phyloP scores from a whole-genome alignment of 805 yeast species.

The Kuraishia molischiana region DNA sequence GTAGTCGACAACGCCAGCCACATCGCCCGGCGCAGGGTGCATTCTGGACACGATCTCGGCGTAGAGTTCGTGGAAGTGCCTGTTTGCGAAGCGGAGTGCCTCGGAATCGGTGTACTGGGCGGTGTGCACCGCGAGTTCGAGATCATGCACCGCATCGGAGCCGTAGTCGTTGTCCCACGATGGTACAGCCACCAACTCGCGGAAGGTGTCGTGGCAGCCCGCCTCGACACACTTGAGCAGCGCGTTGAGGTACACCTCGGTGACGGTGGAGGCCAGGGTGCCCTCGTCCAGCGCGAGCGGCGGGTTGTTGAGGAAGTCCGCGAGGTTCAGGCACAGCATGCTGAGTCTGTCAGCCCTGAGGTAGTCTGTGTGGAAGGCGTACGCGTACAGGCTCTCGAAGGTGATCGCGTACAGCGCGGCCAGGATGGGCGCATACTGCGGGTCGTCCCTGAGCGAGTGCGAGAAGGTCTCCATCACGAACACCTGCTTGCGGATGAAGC shows the following conservation, averaged over 20 bases:
- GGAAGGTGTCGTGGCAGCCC: too few species aligned
- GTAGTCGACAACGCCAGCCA: too few species aligned
- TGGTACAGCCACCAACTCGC: too few species aligned
- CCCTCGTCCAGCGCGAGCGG: neutral
- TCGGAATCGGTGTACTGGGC: too few species aligned
- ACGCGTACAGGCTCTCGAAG: neutral
- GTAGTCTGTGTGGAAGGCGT: neutral
- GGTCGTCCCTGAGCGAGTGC: conserved; percentile 18
- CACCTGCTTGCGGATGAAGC: neutral
- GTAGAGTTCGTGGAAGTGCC: neutral
- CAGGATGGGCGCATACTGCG: neutral
- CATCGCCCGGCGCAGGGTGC: neutral
- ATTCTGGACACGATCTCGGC: neutral
- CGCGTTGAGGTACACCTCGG: neutral
- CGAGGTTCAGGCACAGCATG: neutral
- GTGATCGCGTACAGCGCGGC: neutral
- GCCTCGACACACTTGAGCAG: neutral
- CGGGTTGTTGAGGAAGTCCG: neutral
- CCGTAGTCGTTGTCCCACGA: too few species aligned
- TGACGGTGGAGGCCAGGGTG: neutral
- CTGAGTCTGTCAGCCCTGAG: neutral
- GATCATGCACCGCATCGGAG: too few species aligned
- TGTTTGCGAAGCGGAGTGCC: too few species aligned
- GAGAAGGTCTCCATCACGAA: conserved; percentile 7
- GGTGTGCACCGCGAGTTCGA: too few species aligned